Evolutionary conservation across 768 basidiomycete genomes (phyloP), one percentile per base, ranked within the genome.

Genomic region (Dictyophora rubrovolvata): DNA sequence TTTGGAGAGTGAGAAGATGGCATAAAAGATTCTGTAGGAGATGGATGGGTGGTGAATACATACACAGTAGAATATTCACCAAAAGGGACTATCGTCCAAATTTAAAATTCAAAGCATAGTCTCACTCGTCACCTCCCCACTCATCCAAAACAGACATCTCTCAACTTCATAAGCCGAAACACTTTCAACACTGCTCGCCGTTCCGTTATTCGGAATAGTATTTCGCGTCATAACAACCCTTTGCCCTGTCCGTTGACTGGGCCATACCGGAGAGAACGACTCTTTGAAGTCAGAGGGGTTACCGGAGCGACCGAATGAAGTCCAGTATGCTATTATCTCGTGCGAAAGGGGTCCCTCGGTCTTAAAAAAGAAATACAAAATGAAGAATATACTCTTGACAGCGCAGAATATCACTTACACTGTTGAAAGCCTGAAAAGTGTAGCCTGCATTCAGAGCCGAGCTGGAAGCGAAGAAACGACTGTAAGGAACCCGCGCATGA

Each of bases 321-420:
- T 75, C 76, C 76, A 78, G 60, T 72, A 76, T 5, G 68, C 69
- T 33, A 78, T 75, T 11, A 73, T 74, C 61, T 76, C 74, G 47
- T 65, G 60, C 11, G 75, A 70, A 1, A 77, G 65, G 5, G 62
- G 61, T 10, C 66, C 57, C 64, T 77, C 75, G 48, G 73, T 75
- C 72, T 75, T 21, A 17, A n/a, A n/a, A n/a, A n/a, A n/a, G 33
- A 18, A 34, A 28, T 48, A 22, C 46, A 37, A 60, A 33, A 21
- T 55, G 60, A 42, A 16, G 12, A 14, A 34, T 23, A 11, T 49
- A 47, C 16, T 21, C 37, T 34, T 54, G 34, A 10, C 16, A 35
- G 54, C 9, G 35, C 7, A n/a, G 55, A 17, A 8, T 18, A n/a
- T 47, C 1, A 57, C 61, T 21, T 22, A 74, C 74, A 16, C 63